Evolutionary conservation across 805 yeast genomes (phyloP).

Genomic region (Kodamaea kaohsiungensis): DNA sequence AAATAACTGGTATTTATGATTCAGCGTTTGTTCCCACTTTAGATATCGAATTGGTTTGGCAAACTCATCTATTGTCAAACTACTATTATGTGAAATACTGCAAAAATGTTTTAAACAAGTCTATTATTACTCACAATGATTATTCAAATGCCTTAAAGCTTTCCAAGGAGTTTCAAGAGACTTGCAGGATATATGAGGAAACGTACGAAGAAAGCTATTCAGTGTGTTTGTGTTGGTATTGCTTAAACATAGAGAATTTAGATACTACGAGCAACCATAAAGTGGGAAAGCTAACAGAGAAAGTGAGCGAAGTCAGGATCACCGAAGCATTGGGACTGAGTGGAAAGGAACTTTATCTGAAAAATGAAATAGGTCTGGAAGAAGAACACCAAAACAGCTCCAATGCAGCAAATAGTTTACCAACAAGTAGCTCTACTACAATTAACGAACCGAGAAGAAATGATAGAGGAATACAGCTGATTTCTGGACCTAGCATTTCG

Average conservation of each 20-base stretch:
- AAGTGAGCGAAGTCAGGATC: too few relatives aligned
- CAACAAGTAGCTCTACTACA: too few relatives aligned
- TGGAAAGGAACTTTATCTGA: too few relatives aligned
- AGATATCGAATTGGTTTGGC: slow-evolving; percentile 31
- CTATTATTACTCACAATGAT: slow-evolving; percentile 9
- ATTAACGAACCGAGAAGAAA: too few relatives aligned
- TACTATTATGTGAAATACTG: slow-evolving; percentile 16
- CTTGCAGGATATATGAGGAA: slow-evolving; percentile 12
- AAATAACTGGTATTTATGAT: neutral
- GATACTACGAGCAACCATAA: too few relatives aligned
- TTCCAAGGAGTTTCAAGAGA: slow-evolving; percentile 10
- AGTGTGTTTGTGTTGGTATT: slow-evolving; percentile 14
- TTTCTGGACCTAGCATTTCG: too few relatives aligned
- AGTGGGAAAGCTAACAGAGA: too few relatives aligned
- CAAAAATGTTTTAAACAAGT: slow-evolving; percentile 14
- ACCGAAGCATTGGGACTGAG: too few relatives aligned
- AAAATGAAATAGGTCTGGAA: too few relatives aligned
- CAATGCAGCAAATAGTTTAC: too few relatives aligned
- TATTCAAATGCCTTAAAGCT: slow-evolving; percentile 5
- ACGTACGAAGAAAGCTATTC: slow-evolving; percentile 10
- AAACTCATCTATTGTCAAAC: slow-evolving; percentile 25
- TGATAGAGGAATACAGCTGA: too few relatives aligned
- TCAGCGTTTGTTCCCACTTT: slow-evolving; percentile 23
- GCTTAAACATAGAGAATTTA: neutral
- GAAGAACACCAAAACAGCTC: too few relatives aligned